A percentile compares a stretch with the other conserved stretches of the same genome.
Conservation (phyloP, 2,329 filamentous ascomycete species). For the Alternaria rosae region DNA sequence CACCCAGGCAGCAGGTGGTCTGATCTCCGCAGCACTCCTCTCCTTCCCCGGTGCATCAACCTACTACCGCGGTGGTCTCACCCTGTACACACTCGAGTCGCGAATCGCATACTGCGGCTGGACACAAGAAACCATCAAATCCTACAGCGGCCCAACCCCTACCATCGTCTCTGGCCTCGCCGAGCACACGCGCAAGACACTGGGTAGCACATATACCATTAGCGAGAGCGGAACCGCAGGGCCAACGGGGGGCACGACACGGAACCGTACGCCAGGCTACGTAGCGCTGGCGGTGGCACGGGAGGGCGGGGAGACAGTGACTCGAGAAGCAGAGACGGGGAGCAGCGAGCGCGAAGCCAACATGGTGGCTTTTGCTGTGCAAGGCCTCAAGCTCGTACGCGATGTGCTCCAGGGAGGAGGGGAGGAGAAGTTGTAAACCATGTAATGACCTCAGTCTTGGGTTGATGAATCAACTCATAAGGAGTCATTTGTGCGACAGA, state of each 20-base stretch:
- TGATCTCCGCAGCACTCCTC: constrained; percentile 67
- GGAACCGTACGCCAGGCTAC: constrained; percentile 68
- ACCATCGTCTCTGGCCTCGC: constrained; percentile 65
- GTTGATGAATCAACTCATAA: not conserved
- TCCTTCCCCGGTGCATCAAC: constrained; percentile 65
- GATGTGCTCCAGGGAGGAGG: constrained; percentile 60
- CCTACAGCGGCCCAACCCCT: constrained; percentile 67
- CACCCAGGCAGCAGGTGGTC: constrained; percentile 65
- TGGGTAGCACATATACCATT: constrained; percentile 65
- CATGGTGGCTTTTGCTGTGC: constrained; percentile 69
- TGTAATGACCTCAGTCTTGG: not conserved
- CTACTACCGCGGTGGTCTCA: constrained; percentile 69
- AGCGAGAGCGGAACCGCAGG: constrained; percentile 70
- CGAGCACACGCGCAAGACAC: constrained; percentile 61
- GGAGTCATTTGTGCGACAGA: not conserved
- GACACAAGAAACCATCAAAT: constrained; percentile 61
- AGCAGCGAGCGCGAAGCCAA: constrained; percentile 64
- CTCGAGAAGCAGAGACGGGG: constrained; percentile 64
- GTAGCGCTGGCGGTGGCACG: constrained; percentile 68
- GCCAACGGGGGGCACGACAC: constrained; percentile 63
- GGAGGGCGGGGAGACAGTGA: constrained; percentile 60
- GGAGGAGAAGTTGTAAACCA: constrained; percentile 47
- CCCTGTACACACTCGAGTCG: constrained; percentile 66
- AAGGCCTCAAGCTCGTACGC: constrained; percentile 63
- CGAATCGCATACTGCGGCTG: constrained; percentile 67